Conservation (phyloP, 1,284 basidiomycete species). For the Apiotrichum akiyoshidainum region DNA sequence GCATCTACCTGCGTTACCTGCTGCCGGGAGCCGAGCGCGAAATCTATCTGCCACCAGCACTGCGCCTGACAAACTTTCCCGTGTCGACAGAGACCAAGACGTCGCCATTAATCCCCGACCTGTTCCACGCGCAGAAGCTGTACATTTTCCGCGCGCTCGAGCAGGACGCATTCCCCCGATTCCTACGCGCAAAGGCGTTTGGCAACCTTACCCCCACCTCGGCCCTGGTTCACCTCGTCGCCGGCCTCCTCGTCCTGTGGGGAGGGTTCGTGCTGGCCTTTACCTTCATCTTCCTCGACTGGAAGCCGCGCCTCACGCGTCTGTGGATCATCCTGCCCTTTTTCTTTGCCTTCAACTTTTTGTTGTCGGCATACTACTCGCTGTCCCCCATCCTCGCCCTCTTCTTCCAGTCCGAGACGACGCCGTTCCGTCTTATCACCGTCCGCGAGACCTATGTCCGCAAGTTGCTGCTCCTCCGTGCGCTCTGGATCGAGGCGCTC, state of each 20-base stretch:
- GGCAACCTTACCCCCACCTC: constrained; percentile 91
- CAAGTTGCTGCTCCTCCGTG: constrained; percentile 79
- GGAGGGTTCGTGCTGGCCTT: constrained; percentile 84
- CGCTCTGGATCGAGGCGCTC: constrained; percentile 66
- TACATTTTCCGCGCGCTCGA: constrained; percentile 97
- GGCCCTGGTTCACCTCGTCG: constrained; percentile 74
- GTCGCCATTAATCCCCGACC: constrained; percentile 88
- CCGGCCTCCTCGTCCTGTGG: constrained; percentile 86
- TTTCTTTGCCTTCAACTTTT: constrained; percentile 79
- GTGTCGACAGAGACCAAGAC: constrained; percentile 63
- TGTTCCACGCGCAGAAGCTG: constrained; percentile 96
- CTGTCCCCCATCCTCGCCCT: constrained; percentile 74
- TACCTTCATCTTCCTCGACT: constrained; percentile 88
- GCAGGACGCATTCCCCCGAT: constrained; percentile 93
- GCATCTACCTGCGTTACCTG: constrained; percentile 91
- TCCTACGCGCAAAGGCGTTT: constrained; percentile 93
- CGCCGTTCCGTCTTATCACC: constrained; percentile 83
- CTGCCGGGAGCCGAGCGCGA: constrained; percentile 64
- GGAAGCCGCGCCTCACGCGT: constrained; percentile 79
- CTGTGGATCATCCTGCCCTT: constrained; percentile 98
- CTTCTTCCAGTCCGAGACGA: constrained; percentile 50
- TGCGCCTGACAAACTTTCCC: constrained; percentile 52
- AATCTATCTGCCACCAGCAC: constrained; percentile 78
- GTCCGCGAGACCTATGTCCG: constrained; percentile 90
- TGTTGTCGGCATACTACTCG: constrained; percentile 93